Percentiles rank a stretch among this genome's conserved stretches.
Evolutionary conservation across 805 yeast genomes (phyloP).

Genomic region (Kregervanrija delftensis): DNA sequence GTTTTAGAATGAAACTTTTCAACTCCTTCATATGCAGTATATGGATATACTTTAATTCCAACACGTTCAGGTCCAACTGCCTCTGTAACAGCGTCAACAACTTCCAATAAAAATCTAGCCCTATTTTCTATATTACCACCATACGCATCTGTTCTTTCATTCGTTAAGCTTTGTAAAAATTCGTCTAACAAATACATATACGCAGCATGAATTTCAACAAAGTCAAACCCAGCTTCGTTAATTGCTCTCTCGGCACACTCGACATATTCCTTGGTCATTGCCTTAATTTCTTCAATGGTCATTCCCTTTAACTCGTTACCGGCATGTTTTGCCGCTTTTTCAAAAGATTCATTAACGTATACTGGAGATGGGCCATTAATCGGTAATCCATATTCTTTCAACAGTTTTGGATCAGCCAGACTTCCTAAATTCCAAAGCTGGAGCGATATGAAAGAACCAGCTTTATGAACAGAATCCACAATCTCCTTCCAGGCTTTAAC

Average conservation of each 20-base stretch:
- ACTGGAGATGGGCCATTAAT: conserved; percentile 32
- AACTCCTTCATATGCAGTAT: conserved; percentile 32
- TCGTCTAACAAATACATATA: conserved; percentile 35
- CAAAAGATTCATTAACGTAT: conserved; percentile 29
- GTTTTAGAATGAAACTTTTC: conserved; percentile 23
- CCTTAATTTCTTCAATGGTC: conserved; percentile 32
- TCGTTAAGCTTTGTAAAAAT: conserved; percentile 29
- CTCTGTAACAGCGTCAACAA: conserved; percentile 30
- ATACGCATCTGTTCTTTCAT: conserved; percentile 41
- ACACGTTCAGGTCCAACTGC: conserved; percentile 29
- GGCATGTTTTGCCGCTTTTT: conserved; percentile 27
- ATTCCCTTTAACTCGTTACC: conserved; percentile 40
- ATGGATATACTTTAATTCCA: conserved; percentile 44
- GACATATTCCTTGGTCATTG: conserved; percentile 34
- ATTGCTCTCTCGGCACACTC: conserved; percentile 36
- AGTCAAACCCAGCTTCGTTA: conserved; percentile 32
- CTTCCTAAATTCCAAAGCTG: conserved; percentile 49
- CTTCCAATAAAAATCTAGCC: conserved; percentile 27
- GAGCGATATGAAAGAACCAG: conserved; percentile 36
- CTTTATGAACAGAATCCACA: conserved; percentile 40
- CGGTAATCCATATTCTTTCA: conserved; percentile 31
- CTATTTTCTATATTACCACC: conserved; percentile 44
- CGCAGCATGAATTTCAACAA: conserved; percentile 34
- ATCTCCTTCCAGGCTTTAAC: conserved; percentile 41
- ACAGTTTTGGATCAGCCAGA: conserved; percentile 28